A percentile compares a stretch with the other conserved stretches of the same genome.
Conservation (phyloP, 768 basidiomycete genomes). For the Leccinellum rugosiceps region DNA sequence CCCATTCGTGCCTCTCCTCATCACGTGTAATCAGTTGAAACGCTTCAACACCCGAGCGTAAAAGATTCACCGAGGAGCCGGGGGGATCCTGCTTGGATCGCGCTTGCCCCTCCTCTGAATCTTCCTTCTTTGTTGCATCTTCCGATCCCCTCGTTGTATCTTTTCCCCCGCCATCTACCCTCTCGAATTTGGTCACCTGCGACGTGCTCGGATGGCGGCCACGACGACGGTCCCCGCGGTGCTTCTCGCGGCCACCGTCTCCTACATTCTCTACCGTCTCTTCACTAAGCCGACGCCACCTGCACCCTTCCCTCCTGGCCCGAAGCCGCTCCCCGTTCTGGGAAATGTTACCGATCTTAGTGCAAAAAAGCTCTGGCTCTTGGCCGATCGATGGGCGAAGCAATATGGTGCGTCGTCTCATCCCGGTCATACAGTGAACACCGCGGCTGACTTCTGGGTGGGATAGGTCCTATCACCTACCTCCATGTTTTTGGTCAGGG, state of each 20-base stretch:
- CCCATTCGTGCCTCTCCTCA: not conserved
- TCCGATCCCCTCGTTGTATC: conserved; percentile 8
- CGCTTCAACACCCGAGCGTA: not conserved
- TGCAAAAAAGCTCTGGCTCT: conserved; percentile 61
- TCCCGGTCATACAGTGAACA: not conserved
- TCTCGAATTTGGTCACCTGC: not conserved
- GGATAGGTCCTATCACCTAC: conserved; percentile 56
- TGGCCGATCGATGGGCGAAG: conserved; percentile 58
- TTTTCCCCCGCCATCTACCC: not conserved
- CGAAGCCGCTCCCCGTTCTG: conserved; percentile 59
- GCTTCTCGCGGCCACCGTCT: conserved; percentile 18
- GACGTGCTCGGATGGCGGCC: conserved; percentile 13
- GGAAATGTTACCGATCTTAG: conserved; percentile 65
- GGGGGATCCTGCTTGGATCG: not conserved
- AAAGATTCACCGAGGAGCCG: not conserved
- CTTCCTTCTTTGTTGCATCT: conserved; percentile 23
- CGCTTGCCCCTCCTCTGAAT: not conserved
- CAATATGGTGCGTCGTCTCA: conserved; percentile 49
- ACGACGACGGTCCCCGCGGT: conserved; percentile 13
- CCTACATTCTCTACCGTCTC: conserved; percentile 17
- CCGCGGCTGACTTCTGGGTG: not conserved
- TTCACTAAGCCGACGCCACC: conserved; percentile 18
- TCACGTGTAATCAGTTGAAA: not conserved
- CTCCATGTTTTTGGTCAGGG: conserved; percentile 64
- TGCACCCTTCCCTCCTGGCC: conserved; percentile 60